Conservation (phyloP, 495 filamentous ascomycete species). For the Xylaria scruposa region DNA sequence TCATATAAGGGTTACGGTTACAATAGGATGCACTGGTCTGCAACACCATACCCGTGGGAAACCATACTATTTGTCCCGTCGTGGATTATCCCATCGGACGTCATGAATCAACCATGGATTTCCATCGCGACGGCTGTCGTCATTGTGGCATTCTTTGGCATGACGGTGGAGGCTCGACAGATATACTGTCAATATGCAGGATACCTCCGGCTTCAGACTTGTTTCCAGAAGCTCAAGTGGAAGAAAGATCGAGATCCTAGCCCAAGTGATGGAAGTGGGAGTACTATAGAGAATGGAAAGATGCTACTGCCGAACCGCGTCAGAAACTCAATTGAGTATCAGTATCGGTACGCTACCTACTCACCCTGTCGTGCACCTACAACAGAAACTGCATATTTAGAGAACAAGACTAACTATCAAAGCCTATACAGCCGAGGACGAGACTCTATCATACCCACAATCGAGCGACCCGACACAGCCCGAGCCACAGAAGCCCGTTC, state of each 20-base stretch:
- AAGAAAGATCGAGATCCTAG: slow-evolving; percentile 30
- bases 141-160: slow-evolving; percentile 81
- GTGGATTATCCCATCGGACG: slow-evolving; percentile 44
- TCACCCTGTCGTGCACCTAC: background rate
- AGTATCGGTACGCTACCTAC: slow-evolving; percentile 2
- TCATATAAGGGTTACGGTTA: slow-evolving; percentile 61
- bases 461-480: slow-evolving; percentile 5
- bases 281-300: slow-evolving; percentile 4
- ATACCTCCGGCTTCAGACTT: slow-evolving; percentile 55
- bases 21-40: slow-evolving; percentile 40
- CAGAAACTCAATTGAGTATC: background rate
- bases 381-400: background rate
- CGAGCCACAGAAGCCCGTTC: background rate
- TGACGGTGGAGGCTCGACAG: slow-evolving; percentile 74
- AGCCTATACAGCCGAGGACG: background rate
- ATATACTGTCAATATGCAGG: slow-evolving; percentile 69
- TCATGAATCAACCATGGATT: slow-evolving; percentile 73
- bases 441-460: background rate
- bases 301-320: background rate
- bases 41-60: slow-evolving; percentile 57
- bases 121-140: slow-evolving; percentile 63
- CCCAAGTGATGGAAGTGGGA: background rate
- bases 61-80: slow-evolving; percentile 68
- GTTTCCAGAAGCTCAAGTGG: slow-evolving; percentile 50
- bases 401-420: background rate